Conservation (phyloP, 495 filamentous ascomycete species). For the Bombardia bombarda region DNA sequence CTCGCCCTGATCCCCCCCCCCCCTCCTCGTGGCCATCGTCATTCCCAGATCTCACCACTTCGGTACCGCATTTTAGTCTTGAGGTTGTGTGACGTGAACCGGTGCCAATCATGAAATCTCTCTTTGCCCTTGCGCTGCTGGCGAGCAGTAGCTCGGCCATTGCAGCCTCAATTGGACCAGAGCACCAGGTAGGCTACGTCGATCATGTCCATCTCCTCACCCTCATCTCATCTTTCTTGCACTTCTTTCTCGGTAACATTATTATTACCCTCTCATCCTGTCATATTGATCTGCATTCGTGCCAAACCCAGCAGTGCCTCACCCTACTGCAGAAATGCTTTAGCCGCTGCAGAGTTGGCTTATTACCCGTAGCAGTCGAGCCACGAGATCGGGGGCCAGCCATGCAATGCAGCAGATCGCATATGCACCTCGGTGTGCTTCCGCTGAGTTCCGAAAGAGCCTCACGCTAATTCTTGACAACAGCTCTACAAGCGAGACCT, state of each 20-base stretch:
- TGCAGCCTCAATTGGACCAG: no score
- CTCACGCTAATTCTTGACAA: conserved; percentile 13
- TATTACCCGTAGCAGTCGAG: no score
- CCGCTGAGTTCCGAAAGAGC: no score
- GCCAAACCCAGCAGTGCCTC: no score
- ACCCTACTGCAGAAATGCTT: neutral
- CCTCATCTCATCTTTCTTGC: neutral
- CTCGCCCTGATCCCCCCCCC: neutral
- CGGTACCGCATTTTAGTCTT: neutral
- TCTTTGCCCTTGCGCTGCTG: conserved; percentile 12
- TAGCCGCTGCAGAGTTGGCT: conserved; percentile 6
- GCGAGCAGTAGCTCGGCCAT: conserved; percentile 10
- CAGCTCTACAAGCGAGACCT: conserved; percentile 22
- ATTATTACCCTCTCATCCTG: neutral
- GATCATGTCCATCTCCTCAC: neutral
- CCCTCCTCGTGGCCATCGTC: neutral
- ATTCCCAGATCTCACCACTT: neutral
- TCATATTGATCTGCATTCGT: no score
- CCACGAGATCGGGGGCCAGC: no score
- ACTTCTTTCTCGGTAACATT: neutral
- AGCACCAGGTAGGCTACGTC: neutral
- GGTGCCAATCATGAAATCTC: conserved; percentile 12
- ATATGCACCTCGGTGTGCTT: conserved; percentile 11
- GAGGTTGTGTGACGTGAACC: neutral
- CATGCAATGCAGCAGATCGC: no score